Evolutionary conservation across 139 green algal genomes (phyloP).

Genomic region (Picochlorum sp.): DNA sequence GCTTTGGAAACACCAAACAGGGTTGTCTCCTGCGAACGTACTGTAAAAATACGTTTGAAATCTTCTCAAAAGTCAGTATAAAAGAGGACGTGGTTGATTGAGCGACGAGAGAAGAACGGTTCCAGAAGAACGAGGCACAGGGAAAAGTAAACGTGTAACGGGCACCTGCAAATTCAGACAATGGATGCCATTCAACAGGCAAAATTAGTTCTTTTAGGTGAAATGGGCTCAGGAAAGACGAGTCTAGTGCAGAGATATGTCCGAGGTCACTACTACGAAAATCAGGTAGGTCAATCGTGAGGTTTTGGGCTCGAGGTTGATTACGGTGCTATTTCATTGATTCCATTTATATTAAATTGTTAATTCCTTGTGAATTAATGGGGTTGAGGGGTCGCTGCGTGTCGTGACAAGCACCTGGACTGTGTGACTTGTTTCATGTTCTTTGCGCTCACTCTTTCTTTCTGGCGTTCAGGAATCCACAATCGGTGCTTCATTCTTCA

Average conservation of each 20-base stretch:
- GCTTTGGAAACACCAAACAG: too few relatives aligned
- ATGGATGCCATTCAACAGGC: conserved; percentile 35
- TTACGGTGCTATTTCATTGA: background rate
- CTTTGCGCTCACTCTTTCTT: background rate
- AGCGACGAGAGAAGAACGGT: too few relatives aligned
- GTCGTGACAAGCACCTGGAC: background rate
- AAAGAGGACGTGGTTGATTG: too few relatives aligned
- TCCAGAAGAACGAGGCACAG: too few relatives aligned
- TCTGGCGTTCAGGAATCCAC: conserved; percentile 79
- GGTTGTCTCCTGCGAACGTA: too few relatives aligned
- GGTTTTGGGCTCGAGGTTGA: too few relatives aligned
- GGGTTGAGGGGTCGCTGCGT: too few relatives aligned
- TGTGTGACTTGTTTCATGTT: background rate
- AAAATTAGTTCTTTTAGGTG: conserved; percentile 90
- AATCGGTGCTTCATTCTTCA: conserved; percentile 96
- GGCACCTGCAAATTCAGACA: background rate
- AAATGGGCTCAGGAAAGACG: conserved; percentile 96
- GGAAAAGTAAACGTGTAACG: background rate
- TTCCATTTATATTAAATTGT: too few relatives aligned
- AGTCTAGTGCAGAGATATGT: conserved; percentile 92
- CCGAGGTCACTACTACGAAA: conserved; percentile 95
- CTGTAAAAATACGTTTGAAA: too few relatives aligned
- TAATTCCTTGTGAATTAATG: too few relatives aligned
- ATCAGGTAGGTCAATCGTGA: conserved; percentile 64
- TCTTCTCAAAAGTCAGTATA: too few relatives aligned